Conservation (phyloP, 176 grass and related monocot genomes). For the Carex littledalei region DNA sequence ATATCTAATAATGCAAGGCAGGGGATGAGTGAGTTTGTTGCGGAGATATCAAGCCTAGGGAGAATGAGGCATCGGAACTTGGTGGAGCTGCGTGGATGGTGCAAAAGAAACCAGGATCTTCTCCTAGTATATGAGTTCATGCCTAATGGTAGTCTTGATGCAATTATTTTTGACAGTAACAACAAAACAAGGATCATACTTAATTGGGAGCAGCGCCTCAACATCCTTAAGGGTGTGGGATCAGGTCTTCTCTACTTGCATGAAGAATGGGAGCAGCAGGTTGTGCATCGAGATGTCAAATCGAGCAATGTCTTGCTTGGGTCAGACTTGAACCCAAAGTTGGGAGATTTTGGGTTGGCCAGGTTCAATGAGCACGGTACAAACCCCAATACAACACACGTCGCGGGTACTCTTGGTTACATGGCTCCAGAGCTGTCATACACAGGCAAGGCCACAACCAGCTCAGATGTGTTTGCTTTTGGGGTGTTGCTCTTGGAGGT, state of each 20-base stretch:
- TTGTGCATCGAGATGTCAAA: slow-evolving; percentile 56
- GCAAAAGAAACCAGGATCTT: slow-evolving; percentile 37
- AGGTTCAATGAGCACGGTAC: slow-evolving; percentile 36
- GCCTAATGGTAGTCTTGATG: slow-evolving; percentile 39
- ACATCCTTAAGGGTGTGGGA: slow-evolving; percentile 35
- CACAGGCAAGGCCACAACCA: slow-evolving; percentile 33
- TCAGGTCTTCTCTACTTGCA: slow-evolving; percentile 42
- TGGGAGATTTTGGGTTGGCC: slow-evolving; percentile 42
- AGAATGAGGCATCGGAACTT: slow-evolving; percentile 42
- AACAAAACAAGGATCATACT: not conserved
- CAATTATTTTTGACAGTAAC: slow-evolving; percentile 7
- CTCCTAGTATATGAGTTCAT: slow-evolving; percentile 37
- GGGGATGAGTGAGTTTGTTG: slow-evolving; percentile 44
- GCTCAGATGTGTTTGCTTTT: slow-evolving; percentile 44
- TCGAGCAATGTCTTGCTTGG: slow-evolving; percentile 41
- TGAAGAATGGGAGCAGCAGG: slow-evolving; percentile 50
- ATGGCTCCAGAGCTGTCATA: slow-evolving; percentile 37
- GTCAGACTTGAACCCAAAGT: slow-evolving; percentile 21
- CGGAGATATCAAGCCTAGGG: slow-evolving; percentile 45
- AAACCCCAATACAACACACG: slow-evolving; percentile 30
- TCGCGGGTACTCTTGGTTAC: slow-evolving; percentile 40
- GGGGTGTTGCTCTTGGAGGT: slow-evolving; percentile 48
- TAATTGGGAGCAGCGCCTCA: slow-evolving; percentile 26
- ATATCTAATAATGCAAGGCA: slow-evolving; percentile 32
- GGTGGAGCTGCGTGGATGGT: slow-evolving; percentile 40